Percentiles rank a stretch among this genome's conserved stretches.
Evolutionary conservation across 805 yeast species (phyloP).

Genomic region (Priceomyces carsonii): DNA sequence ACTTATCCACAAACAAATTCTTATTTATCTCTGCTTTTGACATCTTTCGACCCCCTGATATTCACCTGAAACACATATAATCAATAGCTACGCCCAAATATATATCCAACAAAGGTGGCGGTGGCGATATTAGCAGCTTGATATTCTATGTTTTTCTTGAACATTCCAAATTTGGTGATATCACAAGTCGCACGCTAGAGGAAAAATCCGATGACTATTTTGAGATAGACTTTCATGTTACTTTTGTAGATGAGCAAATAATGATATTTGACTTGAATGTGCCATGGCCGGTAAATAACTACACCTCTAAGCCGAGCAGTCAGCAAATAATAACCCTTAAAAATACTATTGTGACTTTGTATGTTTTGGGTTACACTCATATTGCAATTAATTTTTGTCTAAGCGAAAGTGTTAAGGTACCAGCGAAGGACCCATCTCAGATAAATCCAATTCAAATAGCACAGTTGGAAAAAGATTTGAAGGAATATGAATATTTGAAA

Average conservation of each 20-base stretch:
- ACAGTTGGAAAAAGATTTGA: constrained; percentile 13
- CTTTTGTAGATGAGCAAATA: neutral
- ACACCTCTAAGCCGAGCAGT: constrained; percentile 39
- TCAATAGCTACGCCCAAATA: neutral
- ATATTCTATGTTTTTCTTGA: neutral
- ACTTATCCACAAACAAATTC: constrained; percentile 23
- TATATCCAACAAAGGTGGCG: constrained; percentile 11
- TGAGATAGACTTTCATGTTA: neutral
- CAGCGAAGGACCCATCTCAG: constrained; percentile 40
- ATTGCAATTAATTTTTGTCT: constrained; percentile 72
- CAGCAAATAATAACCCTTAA: constrained; percentile 47
- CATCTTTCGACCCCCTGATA: constrained; percentile 8
- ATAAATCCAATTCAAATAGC: constrained; percentile 50
- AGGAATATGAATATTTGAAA: constrained; percentile 33
- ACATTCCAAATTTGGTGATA: neutral
- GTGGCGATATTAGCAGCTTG: constrained; percentile 14
- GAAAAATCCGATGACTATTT: neutral
- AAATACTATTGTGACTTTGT: constrained; percentile 52
- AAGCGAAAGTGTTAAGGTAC: constrained; percentile 52
- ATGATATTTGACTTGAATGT: constrained; percentile 63
- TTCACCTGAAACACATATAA: too few relatives aligned
- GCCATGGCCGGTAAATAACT: constrained; percentile 65
- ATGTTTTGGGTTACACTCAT: constrained; percentile 68
- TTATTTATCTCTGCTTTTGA: constrained; percentile 9
- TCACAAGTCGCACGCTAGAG: too few relatives aligned